These are phyloP conservation scores for Globisporangium irregulare DNA, from an alignment of 352 stramenopile species.

Conservation along the genomic window DNA sequence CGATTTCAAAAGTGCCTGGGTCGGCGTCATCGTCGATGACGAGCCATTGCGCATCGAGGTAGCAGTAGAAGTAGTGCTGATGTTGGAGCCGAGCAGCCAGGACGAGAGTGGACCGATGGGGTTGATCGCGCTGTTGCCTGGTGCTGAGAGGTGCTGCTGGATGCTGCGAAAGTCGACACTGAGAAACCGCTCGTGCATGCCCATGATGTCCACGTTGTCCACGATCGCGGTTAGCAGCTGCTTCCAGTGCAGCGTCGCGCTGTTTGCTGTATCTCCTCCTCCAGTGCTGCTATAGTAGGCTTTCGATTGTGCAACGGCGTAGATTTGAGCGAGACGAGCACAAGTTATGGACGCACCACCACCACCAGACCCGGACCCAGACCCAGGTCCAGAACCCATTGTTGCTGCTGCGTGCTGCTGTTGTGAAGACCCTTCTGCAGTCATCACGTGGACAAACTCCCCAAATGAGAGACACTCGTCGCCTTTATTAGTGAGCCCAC, in stretches of 20 bases:
- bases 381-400: neutral
- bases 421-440: neutral
- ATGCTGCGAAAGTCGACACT: slow-evolving; percentile 38
- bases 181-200: slow-evolving; percentile 23
- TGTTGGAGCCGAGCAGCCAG: slow-evolving; percentile 10
- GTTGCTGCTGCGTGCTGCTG: neutral
- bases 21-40: neutral
- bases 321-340: slow-evolving; percentile 33
- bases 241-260: slow-evolving; percentile 19
- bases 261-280: neutral
- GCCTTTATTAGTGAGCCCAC: slow-evolving; percentile 9
- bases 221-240: slow-evolving; percentile 22
- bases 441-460: slow-evolving; percentile 41
- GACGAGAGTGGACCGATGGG: slow-evolving; percentile 6
- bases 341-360: slow-evolving; percentile 11
- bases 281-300: neutral
- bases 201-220: slow-evolving; percentile 37
- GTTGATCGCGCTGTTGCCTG: slow-evolving; percentile 1
- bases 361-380: neutral
- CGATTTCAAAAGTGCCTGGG: slow-evolving; percentile 20
- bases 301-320: slow-evolving; percentile 11
- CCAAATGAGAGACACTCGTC: slow-evolving; percentile 27
- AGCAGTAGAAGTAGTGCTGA: neutral
- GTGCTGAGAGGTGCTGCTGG: slow-evolving; percentile 21
- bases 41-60: neutral